These are phyloP conservation scores for Hyaloperonospora brassicae DNA, from an alignment of 352 stramenopile genomes.

Conservation along the genomic window DNA sequence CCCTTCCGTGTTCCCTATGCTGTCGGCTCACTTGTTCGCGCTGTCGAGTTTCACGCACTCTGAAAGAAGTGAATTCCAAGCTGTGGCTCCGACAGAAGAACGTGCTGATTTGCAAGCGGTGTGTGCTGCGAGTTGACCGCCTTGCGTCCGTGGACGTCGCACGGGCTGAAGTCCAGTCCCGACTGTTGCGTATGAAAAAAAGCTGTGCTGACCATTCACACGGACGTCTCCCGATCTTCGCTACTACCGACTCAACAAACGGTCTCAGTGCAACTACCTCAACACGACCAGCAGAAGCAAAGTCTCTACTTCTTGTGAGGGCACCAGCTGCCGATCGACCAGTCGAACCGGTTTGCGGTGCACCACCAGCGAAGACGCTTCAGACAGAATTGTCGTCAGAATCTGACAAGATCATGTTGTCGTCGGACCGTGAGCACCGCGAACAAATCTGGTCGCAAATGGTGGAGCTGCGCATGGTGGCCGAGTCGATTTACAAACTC, in stretches of 20 bases:
- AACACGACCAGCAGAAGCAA: too few relatives aligned
- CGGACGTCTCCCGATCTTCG: conserved; percentile 6
- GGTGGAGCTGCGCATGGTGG: conserved; percentile 36
- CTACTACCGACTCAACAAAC: conserved; percentile 17
- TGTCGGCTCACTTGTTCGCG: conserved; percentile 19
- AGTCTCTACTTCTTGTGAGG: conserved; percentile 7
- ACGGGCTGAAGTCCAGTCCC: conserved; percentile 17
- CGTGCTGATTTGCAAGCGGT: conserved; percentile 27
- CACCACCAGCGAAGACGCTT: not conserved
- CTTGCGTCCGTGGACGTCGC: conserved; percentile 21
- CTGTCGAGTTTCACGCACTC: conserved; percentile 20
- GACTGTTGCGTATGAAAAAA: conserved; percentile 3
- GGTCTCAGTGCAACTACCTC: conserved; percentile 11
- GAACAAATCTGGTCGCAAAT: conserved; percentile 40
- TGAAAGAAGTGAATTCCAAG: conserved; percentile 23
- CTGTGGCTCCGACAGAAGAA: conserved; percentile 25
- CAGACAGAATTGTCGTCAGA: conserved; percentile 1
- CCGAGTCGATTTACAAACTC: conserved; percentile 43
- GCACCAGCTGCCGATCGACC: conserved; percentile 18
- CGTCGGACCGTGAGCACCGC: conserved; percentile 20
- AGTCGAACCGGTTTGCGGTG: conserved; percentile 24
- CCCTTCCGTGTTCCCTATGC: conserved; percentile 17
- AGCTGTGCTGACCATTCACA: not conserved
- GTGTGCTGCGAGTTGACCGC: conserved; percentile 21
- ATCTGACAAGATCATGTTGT: not conserved